These are phyloP conservation scores for Pulveroboletus ridleyi DNA, from an alignment of 1,284 basidiomycete genomes.

Conservation along the genomic window DNA sequence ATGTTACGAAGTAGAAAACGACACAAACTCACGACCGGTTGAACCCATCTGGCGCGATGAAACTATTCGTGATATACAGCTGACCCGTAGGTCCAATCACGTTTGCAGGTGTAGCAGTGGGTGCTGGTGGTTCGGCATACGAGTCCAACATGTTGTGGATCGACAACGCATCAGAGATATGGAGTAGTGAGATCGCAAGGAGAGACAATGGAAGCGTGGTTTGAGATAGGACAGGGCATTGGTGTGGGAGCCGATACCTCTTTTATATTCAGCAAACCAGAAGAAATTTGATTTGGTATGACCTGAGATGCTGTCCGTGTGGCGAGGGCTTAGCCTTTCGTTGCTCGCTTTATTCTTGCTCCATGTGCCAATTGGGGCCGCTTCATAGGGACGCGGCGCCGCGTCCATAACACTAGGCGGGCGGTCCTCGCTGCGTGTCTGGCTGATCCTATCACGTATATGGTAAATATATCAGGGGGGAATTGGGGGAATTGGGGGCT, in stretches of 20 bases:
- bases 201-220: conserved; percentile 17
- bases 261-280: conserved; percentile 21
- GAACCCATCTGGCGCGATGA: conserved; percentile 43
- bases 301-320: background rate
- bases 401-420: background rate
- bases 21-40: conserved; percentile 35
- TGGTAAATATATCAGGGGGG: background rate
- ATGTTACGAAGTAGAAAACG: background rate
- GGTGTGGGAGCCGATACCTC: background rate
- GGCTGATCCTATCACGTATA: background rate
- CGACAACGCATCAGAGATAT: conserved; percentile 13
- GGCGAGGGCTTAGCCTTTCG: background rate
- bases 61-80: conserved; percentile 33
- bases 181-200: conserved; percentile 21
- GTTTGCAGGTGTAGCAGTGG: background rate
- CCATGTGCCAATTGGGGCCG: background rate
- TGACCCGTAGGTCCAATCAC: conserved; percentile 27
- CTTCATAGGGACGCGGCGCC: background rate
- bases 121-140: background rate
- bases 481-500: background rate
- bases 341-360: background rate
- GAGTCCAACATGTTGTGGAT: conserved; percentile 1
- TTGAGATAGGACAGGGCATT: background rate
- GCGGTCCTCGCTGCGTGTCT: background rate
- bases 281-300: background rate